Percentiles rank a stretch among this genome's conserved stretches.
Conservation (phyloP, 495 filamentous ascomycete species). For the Usnea hakonensis region DNA sequence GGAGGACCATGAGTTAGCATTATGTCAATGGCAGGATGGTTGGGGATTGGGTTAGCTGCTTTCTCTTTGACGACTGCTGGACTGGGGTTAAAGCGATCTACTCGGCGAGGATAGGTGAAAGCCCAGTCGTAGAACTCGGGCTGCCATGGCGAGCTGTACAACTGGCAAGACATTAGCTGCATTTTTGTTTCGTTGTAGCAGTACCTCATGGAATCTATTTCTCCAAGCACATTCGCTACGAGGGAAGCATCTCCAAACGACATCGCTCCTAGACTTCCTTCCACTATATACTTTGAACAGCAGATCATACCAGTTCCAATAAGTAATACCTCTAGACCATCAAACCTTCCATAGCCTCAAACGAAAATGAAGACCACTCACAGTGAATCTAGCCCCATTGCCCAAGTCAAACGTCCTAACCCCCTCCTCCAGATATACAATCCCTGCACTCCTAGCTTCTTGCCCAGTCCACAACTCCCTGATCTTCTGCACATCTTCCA, state of each 20-base stretch:
- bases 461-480: slow-evolving; percentile 36
- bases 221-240: neutral
- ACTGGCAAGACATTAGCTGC: slow-evolving; percentile 1
- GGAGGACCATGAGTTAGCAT: slow-evolving; percentile 74
- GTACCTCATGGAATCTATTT: neutral
- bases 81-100: slow-evolving; percentile 48
- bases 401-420: slow-evolving; percentile 44
- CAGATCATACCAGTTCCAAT: neutral
- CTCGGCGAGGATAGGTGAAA: slow-evolving; percentile 49
- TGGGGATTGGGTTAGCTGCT: slow-evolving; percentile 42
- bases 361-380: slow-evolving; percentile 24
- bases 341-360: too few relatives aligned
- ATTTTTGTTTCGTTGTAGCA: neutral
- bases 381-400: slow-evolving; percentile 51
- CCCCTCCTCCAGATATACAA: slow-evolving; percentile 64
- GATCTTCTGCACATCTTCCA: slow-evolving; percentile 26
- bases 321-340: neutral
- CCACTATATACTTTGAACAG: neutral
- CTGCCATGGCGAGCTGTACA: slow-evolving; percentile 65
- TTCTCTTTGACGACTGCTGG: neutral
- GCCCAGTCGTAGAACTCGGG: slow-evolving; percentile 56
- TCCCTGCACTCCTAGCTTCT: slow-evolving; percentile 41
- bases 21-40: slow-evolving; percentile 45
- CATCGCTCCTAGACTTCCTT: neutral
- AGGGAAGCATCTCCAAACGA: neutral